Percentiles rank a stretch among this genome's conserved stretches.
Evolutionary conservation across 164 flowering plant species (phyloP).

Genomic region (Vitis labrusca): DNA sequence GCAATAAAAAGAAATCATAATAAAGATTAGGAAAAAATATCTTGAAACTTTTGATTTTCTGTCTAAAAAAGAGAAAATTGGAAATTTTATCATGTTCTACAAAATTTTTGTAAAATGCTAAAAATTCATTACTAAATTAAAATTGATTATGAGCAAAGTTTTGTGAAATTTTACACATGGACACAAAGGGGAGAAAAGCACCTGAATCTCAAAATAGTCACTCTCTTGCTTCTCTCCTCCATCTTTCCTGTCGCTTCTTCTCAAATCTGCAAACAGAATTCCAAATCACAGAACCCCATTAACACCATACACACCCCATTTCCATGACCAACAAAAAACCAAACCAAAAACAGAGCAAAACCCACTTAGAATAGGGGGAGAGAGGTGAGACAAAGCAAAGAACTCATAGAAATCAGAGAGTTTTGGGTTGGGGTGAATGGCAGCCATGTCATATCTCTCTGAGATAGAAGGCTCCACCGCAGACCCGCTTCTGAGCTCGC

Average conservation of each 20-base stretch:
- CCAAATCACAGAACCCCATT: not conserved
- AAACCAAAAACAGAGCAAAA: constrained; percentile 1
- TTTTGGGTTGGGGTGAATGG: constrained; percentile 83
- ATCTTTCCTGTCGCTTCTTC: constrained; percentile 42
- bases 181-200: constrained; percentile 13
- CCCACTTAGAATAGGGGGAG: constrained; percentile 76
- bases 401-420: constrained; percentile 90
- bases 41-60: too few species aligned
- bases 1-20: too few species aligned
- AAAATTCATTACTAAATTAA: too few species aligned
- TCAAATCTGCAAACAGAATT: constrained; percentile 38
- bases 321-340: not conserved
- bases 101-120: not conserved
- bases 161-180: too few species aligned
- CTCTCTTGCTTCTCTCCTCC: constrained; percentile 54
- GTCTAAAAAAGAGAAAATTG: too few species aligned
- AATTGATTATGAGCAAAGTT: too few species aligned
- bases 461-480: constrained; percentile 33
- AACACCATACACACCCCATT: too few species aligned
- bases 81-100: too few species aligned
- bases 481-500: constrained; percentile 17
- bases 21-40: too few species aligned
- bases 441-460: constrained; percentile 60
- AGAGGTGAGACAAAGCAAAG: constrained; percentile 78
- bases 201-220: constrained; percentile 84